These are phyloP conservation scores for Colletotrichum sp. DNA, from an alignment of 2,329 filamentous ascomycete species.

Conservation along the genomic window DNA sequence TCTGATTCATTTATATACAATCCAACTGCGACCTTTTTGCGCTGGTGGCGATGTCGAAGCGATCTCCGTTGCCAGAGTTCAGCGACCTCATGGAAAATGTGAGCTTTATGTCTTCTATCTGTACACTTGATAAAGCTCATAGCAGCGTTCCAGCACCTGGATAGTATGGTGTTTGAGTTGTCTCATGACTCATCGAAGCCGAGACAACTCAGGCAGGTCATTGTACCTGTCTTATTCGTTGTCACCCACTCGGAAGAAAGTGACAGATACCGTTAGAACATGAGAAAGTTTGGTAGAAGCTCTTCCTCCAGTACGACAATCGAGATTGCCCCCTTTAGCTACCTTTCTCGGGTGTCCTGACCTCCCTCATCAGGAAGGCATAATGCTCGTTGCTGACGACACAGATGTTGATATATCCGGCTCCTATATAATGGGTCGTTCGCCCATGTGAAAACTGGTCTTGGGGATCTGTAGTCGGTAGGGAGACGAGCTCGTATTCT, in stretches of 20 bases:
- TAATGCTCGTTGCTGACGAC: not conserved
- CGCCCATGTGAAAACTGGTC: not conserved
- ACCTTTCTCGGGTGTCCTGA: not conserved
- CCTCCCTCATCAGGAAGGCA: not conserved
- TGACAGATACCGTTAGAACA: not conserved
- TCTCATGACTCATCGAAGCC: not conserved
- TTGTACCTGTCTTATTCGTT: not conserved
- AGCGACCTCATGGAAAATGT: accelerated
- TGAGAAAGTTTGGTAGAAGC: not conserved
- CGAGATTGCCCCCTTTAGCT: not conserved
- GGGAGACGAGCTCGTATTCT: not conserved
- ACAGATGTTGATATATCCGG: not conserved
- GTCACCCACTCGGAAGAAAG: not conserved
- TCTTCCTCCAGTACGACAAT: not conserved
- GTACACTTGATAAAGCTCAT: not conserved
- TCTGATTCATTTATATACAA: not conserved
- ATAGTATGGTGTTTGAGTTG: not conserved
- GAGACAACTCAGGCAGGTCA: not conserved
- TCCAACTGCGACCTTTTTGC: not conserved
- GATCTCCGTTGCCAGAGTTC: not conserved
- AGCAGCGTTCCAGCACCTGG: not conserved
- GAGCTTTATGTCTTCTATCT: not conserved
- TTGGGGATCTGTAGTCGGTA: not conserved
- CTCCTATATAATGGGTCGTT: accelerated
- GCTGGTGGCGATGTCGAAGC: not conserved